Base-by-base conservation (phyloP, 192 early-diverging fungal species). In the Backusella morwellensis region DNA sequence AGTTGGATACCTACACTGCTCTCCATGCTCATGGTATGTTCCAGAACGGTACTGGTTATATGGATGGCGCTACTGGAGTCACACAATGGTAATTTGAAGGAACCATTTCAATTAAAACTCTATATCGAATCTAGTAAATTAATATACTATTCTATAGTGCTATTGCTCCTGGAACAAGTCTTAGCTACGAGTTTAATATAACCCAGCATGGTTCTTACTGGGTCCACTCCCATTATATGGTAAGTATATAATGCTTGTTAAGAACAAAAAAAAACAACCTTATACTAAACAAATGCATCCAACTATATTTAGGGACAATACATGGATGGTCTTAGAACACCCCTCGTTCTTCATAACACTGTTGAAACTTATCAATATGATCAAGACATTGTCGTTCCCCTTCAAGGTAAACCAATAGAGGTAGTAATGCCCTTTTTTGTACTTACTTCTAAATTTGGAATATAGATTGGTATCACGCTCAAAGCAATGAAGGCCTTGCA, bases 171-270 rank as follows among this genome's bases (percentile, higher is more conserved):
- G 88, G 90, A n/a, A 75, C 75, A 23, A 90, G 85, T 75, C 90
- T 93, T 75, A 93, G 91, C 2, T 97, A 97, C 81, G 85, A 83
- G 7, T 91, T 92, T 74, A 83, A 83, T 14, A 83, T 92, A 59
- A 74, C 74, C n/a, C 93, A 97, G 74, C 85, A 87, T 54, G 88
- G 86, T 34, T 85, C 83, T 71, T 85, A 85, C 38, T 89, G 86
- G 88, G 81, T 82, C 42, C 88, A 89, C 66, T 79, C 79, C 36
- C 88, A 87, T 75, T 88, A 78, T 78, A 78, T 80, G 38, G 74
- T 80, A 72, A 47, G 40, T 59, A 26, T 72, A 34, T n/a, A 44
- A 50, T 14, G 6, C n/a, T 6, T n/a, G 19, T 6, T n/a, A 50
- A 4, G n/a, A 50, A 17, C 0, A 50, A 19, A 50, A 50, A 50